Evolutionary conservation across 495 filamentous ascomycete species (phyloP), one percentile per base, ranked within the genome.

Genomic region (Neurospora cerealis): DNA sequence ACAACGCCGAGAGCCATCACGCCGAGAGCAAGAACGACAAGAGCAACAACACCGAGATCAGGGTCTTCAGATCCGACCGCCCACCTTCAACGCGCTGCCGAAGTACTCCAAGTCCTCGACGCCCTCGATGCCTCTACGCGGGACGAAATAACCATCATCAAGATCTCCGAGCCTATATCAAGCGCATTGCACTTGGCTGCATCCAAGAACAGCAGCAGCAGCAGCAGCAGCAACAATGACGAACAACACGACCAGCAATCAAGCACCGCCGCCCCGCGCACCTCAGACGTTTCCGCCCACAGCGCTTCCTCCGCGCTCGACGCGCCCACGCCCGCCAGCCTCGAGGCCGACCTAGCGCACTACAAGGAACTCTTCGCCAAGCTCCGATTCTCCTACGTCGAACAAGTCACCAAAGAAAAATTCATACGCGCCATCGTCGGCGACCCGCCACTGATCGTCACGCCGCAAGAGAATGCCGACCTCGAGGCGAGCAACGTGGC

Each of bases 361-460:
- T 97, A 97, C 82, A 92, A 92, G 77, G 96, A 98, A 83, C 89
- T 98, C 38, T 98, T 98, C 82, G 91, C 93, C 54, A 98, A 98
- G 83, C 88, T 99, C 37, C 93, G 94, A 79, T 98, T 98, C 85
- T 96, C 93, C 76, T 98, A 93, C 82, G 87, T 93, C 74, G 92
- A 93, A 80, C 92, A 93, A 81, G 89, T 92, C 42, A 93, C 91
- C 62, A 93, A 93, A 78, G 92, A 94, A 78, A 92, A 92, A 75
- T 93, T 93, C 80, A 90, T 93, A 41, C 90, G 90, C 73, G 86
- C 89, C 73, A 91, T 93, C 73, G 93, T 95, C 21, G 92, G 92
- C 76, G 93, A 98, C 72, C 93, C 94, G 42, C 95, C 94, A 1
- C 85, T 93, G 17, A 90, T 97, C 48, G 91, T 97, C 72, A 91